These are phyloP conservation scores for Sphagnum fallax DNA, from an alignment of 228 moss, liverwort and hornwort species.

Conservation along the genomic window DNA sequence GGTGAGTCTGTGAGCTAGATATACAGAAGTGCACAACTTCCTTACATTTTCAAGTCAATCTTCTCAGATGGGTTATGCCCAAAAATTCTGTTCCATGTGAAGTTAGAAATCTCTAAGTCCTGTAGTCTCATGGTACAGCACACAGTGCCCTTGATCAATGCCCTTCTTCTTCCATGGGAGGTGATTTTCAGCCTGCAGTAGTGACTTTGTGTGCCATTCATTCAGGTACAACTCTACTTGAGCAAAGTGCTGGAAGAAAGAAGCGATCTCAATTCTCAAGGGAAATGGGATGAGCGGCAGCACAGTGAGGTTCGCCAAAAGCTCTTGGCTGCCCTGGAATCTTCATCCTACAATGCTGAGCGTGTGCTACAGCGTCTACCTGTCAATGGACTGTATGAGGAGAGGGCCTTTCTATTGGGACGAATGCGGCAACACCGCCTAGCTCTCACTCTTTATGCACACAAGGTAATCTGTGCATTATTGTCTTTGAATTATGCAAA, in stretches of 20 bases:
- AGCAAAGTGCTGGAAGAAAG: constrained; percentile 82
- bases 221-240: constrained; percentile 80
- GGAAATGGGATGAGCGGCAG: constrained; percentile 79
- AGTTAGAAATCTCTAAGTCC: too few relatives aligned
- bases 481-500: not conserved
- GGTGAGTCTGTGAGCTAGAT: too few relatives aligned
- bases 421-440: constrained; percentile 93
- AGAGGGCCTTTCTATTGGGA: constrained; percentile 87
- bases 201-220: not conserved
- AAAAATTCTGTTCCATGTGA: too few relatives aligned
- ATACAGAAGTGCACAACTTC: too few relatives aligned
- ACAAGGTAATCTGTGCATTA: constrained; percentile 40
- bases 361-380: constrained; percentile 69
- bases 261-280: constrained; percentile 48
- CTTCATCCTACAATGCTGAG: constrained; percentile 75
- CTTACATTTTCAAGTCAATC: too few relatives aligned
- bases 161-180: too few relatives aligned
- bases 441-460: constrained; percentile 91
- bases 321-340: constrained; percentile 72
- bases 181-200: too few relatives aligned
- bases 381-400: constrained; percentile 78
- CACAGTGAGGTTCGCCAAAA: constrained; percentile 75
- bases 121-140: too few relatives aligned
- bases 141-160: too few relatives aligned
- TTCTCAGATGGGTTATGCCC: too few relatives aligned